A percentile compares a stretch with the other conserved stretches of the same genome.
Conservation (phyloP, 2,329 filamentous ascomycete species). For the Fusarium sp. region DNA sequence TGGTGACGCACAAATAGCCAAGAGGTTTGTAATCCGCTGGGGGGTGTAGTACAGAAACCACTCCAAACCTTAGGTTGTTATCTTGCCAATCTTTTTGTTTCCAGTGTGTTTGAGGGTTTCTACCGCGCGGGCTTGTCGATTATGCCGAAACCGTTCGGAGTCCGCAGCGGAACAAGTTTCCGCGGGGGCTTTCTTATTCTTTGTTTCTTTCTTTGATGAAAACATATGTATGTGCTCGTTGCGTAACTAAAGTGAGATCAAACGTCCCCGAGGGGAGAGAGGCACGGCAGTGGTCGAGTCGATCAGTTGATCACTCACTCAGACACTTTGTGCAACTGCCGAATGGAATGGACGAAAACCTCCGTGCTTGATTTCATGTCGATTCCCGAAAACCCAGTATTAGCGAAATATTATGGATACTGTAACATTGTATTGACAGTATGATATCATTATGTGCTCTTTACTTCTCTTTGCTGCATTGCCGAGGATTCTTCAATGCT, state of each 20-base stretch:
- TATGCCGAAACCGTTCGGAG: slow-evolving; percentile 46
- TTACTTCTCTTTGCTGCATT: background rate
- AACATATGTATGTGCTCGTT: slow-evolving; percentile 2
- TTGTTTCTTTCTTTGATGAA: background rate
- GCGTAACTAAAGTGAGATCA: slow-evolving; percentile 16
- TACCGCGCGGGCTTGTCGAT: slow-evolving; percentile 41
- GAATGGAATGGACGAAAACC: slow-evolving; percentile 17
- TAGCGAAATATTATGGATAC: slow-evolving; percentile 15
- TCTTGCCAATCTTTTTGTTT: background rate
- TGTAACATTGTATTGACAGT: slow-evolving; percentile 3
- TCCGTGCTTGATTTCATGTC: slow-evolving; percentile 26
- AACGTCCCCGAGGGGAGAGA: background rate
- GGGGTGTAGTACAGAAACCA: background rate
- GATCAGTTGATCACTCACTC: slow-evolving; percentile 20
- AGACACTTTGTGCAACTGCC: slow-evolving; percentile 20
- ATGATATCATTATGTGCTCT: slow-evolving; percentile 27
- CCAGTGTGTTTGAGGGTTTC: slow-evolving; percentile 15
- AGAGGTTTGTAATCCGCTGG: too few species aligned
- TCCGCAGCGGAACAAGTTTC: slow-evolving; percentile 31
- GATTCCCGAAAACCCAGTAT: slow-evolving; percentile 29
- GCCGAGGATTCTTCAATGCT: background rate
- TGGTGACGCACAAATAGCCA: slow-evolving; percentile 17
- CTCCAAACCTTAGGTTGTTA: background rate
- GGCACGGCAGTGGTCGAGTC: slow-evolving; percentile 19
- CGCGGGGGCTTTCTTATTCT: background rate